phyloP scores from a whole-genome alignment of 1,284 basidiomycete genomes.

The Sutorius eximius region DNA sequence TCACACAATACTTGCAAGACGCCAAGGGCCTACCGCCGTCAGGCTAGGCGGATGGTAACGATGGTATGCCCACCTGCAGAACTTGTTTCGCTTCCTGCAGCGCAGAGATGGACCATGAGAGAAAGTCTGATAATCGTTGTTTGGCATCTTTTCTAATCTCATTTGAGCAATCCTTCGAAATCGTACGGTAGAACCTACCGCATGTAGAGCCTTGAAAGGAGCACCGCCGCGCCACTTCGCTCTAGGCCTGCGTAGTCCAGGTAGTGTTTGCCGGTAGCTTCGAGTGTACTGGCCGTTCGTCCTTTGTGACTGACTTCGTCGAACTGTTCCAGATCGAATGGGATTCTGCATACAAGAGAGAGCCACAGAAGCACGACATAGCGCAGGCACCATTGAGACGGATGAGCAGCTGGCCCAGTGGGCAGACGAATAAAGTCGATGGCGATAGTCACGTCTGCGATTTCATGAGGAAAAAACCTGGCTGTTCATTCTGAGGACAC shows the following conservation, averaged over 20 bases:
- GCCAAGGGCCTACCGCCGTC: constrained; percentile 59
- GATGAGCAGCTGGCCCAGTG: constrained; percentile 45
- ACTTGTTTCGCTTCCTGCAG: constrained; percentile 42
- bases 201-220: constrained; percentile 76
- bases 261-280: constrained; percentile 60
- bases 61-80: constrained; percentile 48
- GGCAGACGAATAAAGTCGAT: constrained; percentile 63
- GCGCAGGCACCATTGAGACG: constrained; percentile 74
- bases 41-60: not conserved
- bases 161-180: constrained; percentile 9
- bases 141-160: constrained; percentile 60
- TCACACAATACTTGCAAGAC: constrained; percentile 74
- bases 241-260: constrained; percentile 76
- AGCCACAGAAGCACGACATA: constrained; percentile 92
- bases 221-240: constrained; percentile 70
- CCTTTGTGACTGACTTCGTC: constrained; percentile 56
- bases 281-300: constrained; percentile 54
- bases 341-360: constrained; percentile 90
- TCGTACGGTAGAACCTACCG: constrained; percentile 48
- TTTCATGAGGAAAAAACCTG: constrained; percentile 89
- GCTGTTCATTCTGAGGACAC: constrained; percentile 47
- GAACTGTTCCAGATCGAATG: constrained; percentile 88
- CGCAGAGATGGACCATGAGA: constrained; percentile 45
- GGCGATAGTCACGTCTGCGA: constrained; percentile 77
- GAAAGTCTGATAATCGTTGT: constrained; percentile 49